Percentiles rank a stretch among this genome's conserved stretches.
Evolutionary conservation across 495 filamentous ascomycete genomes (phyloP).

Genomic region (Neurospora sp.): DNA sequence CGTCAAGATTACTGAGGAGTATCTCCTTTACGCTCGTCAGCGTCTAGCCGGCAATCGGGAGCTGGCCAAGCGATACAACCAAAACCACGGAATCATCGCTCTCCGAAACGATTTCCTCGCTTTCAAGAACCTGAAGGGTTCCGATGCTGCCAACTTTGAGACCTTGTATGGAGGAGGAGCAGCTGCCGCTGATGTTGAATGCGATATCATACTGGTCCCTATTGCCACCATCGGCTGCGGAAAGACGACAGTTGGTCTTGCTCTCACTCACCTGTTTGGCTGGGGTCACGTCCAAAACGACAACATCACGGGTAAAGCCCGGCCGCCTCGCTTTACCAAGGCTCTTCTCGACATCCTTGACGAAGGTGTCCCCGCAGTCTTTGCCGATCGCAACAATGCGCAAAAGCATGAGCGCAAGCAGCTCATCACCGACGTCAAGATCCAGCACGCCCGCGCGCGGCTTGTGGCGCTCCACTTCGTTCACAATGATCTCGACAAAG

Average conservation of each 20-base stretch:
- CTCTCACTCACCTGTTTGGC: conserved; percentile 69
- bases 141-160: conserved; percentile 49
- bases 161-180: conserved; percentile 14
- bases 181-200: conserved; percentile 33
- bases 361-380: conserved; percentile 52
- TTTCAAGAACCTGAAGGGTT: conserved; percentile 70
- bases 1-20: conserved; percentile 79
- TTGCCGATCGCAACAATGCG: conserved; percentile 92
- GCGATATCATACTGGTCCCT: conserved; percentile 68
- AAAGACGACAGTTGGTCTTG: conserved; percentile 86
- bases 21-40: conserved; percentile 67
- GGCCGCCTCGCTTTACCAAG: conserved; percentile 61
- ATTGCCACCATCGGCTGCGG: conserved; percentile 92
- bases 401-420: conserved; percentile 77
- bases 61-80: conserved; percentile 55
- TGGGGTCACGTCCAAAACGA: conserved; percentile 98
- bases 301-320: conserved; percentile 72
- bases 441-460: conserved; percentile 46
- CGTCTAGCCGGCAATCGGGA: conserved; percentile 55
- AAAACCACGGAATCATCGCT: conserved; percentile 93
- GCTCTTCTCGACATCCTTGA: conserved; percentile 51
- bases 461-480: conserved; percentile 91
- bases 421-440: conserved; percentile 66
- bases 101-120: conserved; percentile 79
- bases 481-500: conserved; percentile 59